Percentiles rank a stretch among this genome's conserved stretches.
Conservation (phyloP, 768 basidiomycete species). For the Amanita subjunquillea region DNA sequence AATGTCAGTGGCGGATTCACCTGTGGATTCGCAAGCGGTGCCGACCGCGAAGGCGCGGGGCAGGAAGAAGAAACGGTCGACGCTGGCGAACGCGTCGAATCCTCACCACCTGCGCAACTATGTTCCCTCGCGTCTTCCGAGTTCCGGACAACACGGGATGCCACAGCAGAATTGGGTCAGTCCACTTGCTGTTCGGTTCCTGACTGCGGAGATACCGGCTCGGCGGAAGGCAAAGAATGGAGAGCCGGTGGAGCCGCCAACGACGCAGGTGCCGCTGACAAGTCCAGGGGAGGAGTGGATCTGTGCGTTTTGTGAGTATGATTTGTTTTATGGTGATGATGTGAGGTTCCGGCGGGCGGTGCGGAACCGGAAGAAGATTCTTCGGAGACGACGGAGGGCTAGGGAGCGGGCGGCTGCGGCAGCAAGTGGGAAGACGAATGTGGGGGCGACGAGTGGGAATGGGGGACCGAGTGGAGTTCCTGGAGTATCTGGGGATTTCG, state of each 20-base stretch:
- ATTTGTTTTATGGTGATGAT: conserved; percentile 84
- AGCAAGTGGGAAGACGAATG: conserved; percentile 20
- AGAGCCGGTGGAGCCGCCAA: conserved; percentile 9
- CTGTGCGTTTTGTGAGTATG: conserved; percentile 90
- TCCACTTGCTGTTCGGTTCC: conserved; percentile 54
- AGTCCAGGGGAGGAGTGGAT: conserved; percentile 83
- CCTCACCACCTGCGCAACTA: conserved; percentile 95
- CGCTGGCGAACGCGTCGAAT: conserved; percentile 87
- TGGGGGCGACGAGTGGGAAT: not conserved
- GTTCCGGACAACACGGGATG: not conserved
- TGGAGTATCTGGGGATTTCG: no score
- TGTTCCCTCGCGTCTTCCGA: conserved; percentile 72
- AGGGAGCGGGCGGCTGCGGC: conserved; percentile 55
- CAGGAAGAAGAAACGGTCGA: conserved; percentile 94
- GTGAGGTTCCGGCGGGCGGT: conserved; percentile 52
- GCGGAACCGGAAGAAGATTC: conserved; percentile 67
- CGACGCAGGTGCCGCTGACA: conserved; percentile 21
- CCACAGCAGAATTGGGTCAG: conserved; percentile 37
- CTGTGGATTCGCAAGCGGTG: not conserved
- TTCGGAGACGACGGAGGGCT: conserved; percentile 59
- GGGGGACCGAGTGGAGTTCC: no score
- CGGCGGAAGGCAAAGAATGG: conserved; percentile 16
- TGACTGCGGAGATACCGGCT: conserved; percentile 57
- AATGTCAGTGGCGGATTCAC: not conserved
- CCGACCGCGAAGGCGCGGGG: not conserved